Evolutionary conservation across 1,139 yeast species (phyloP), one percentile per base, ranked within the genome.

Genomic region (Ashbya aceris): DNA sequence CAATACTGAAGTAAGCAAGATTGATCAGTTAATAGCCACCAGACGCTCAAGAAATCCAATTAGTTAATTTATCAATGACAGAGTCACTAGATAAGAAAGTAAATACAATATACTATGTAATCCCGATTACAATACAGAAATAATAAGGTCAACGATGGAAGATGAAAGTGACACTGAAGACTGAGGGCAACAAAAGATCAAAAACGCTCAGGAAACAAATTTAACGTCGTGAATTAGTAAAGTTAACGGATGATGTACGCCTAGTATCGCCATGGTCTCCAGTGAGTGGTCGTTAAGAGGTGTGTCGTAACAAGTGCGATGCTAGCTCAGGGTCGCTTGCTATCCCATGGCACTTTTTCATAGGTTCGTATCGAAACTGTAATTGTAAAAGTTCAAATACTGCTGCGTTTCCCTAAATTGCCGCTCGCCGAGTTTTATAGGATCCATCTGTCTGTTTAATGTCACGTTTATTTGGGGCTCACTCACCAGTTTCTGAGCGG

Each of bases 311-410:
- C 23, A 17, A 4, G 23, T 17, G 23, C 23, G 23, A 6, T 17
- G 23, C 23, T 17, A 17, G 23, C 23, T 17, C 23, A 17, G 23
- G 23, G 23, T 17, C 23, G 23, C 23, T 17, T 17, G 23, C 23
- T 17, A 17, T 17, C 23, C 23, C 23, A 17, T 4, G 23, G 23
- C 23, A 17, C 23, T 17, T 17, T 17, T 17, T 34, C 27, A 34
- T 20, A 34, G 37, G 29, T 23, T 34, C 11, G 37, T 20, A 23
- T 34, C 37, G 27, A 34, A 34, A 23, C 29, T 34, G 27, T 34
- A 54, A 36, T 57, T 57, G 50, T 58, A 59, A 40, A 59, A 54
- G 36, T 55, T 53, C 42, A 56, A 32, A 44, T 54, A 59, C 33
- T 57, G 56, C 42, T 55, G 52, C 8, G 55, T 52, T 38, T 58